These are phyloP conservation scores for Daldinia decipiens DNA, from an alignment of 495 filamentous ascomycete species.

Conservation along the genomic window DNA sequence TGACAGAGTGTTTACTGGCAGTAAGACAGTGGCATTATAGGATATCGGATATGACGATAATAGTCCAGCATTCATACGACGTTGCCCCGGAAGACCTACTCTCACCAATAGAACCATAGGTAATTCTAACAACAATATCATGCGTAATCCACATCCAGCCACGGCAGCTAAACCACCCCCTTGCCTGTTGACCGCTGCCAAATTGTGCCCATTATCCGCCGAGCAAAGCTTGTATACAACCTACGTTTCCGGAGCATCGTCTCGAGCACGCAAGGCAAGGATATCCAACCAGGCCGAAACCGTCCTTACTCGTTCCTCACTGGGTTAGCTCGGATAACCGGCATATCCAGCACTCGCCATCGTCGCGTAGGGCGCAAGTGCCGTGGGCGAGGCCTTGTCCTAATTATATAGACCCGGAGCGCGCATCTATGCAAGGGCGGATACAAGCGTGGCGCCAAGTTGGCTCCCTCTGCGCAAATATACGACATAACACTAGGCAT, in stretches of 20 bases:
- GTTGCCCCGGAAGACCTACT: background rate
- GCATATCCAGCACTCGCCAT: slow-evolving; percentile 31
- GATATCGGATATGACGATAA: background rate
- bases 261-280: background rate
- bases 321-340: slow-evolving; percentile 26
- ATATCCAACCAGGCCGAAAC: slow-evolving; percentile 14
- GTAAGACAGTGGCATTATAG: background rate
- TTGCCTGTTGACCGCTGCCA: background rate
- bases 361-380: slow-evolving; percentile 21
- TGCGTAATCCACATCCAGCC: background rate
- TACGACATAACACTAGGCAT: background rate
- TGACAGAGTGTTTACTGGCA: background rate
- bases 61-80: background rate
- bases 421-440: background rate
- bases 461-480: background rate
- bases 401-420: slow-evolving; percentile 16
- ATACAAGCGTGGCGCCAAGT: background rate
- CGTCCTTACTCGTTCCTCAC: background rate
- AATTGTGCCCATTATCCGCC: slow-evolving; percentile 1
- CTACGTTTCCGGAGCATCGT: background rate
- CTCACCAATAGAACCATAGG: background rate
- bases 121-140: background rate
- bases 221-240: slow-evolving; percentile 19
- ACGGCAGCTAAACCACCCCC: slow-evolving; percentile 6
- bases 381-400: slow-evolving; percentile 29